Evolutionary conservation across 73 alveolate genomes (phyloP), one percentile per base, ranked within the genome.

Genomic region (Symbiodinium pilosum): DNA sequence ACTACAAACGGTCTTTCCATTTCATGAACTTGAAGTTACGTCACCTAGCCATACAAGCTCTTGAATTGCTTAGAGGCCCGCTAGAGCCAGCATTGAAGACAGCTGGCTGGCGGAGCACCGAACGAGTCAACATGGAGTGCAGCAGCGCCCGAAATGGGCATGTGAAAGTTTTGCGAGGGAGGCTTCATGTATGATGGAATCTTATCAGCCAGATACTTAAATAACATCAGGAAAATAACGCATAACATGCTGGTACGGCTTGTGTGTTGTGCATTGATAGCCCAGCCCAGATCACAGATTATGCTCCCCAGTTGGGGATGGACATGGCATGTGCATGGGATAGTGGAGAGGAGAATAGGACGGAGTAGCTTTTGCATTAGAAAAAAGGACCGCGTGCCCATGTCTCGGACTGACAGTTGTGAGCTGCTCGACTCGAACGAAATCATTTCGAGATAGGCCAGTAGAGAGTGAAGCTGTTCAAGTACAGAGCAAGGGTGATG

Each of bases 291-390:
- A 64, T 64, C 81, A 64, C 32, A 64, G 81, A 64, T 28, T 28
- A 64, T 38, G 24, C 77, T 64, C 81, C 81, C 81, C 81, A 64
- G 81, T 64, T 64, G 81, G 81, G 81, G 81, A 64, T 64, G 81
- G n/a, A 64, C 81, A 64, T 64, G 81, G 38, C 81, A 64, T 64
- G 81, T 64, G 81, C 81, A 64, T 64, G 81, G 81, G 81, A 64
- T 64, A 64, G 81, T 38, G 12, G 12, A n/a, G 32, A 24, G 38
- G 30, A 64, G 81, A 38, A 64, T 64, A 24, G 81, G 81, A 64
- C 81, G 81, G 81, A 9, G 81, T 64, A n/a, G 81, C 81, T 64
- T 64, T 64, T 64, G 81, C 81, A 28, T 64, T 64, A 64, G 24
- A 38, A 28, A 64, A 64, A 64, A 64, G 38, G 30, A 14, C 59